A percentile compares a stretch with the other conserved stretches of the same genome.
Evolutionary conservation across 2,329 filamentous ascomycete genomes (phyloP).

Genomic region (Claviceps spartinae): DNA sequence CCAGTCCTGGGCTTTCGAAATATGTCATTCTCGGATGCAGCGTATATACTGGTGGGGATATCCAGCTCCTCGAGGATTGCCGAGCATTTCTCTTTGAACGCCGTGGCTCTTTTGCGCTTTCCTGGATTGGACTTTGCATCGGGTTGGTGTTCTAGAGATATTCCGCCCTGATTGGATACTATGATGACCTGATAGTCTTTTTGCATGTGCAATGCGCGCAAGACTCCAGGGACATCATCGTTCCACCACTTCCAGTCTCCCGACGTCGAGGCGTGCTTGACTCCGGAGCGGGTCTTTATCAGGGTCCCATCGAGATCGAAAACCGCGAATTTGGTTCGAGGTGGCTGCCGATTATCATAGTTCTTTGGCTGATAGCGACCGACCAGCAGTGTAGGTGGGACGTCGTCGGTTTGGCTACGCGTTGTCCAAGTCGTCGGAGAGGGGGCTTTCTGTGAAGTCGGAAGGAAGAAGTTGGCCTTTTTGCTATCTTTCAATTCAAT

Average conservation of each 20-base stretch:
- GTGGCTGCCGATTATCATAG: slow-evolving; percentile 13
- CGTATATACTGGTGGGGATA: slow-evolving; percentile 69
- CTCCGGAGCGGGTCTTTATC: slow-evolving; percentile 67
- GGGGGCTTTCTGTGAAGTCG: slow-evolving; percentile 69
- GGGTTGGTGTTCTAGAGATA: slow-evolving; percentile 68
- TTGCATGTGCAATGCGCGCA: slow-evolving; percentile 51
- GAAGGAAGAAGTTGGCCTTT: slow-evolving; percentile 79
- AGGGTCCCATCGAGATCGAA: slow-evolving; percentile 82
- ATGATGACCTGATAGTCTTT: slow-evolving; percentile 67
- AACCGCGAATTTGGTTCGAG: slow-evolving; percentile 49
- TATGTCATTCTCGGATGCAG: slow-evolving; percentile 67
- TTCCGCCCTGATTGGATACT: slow-evolving; percentile 77
- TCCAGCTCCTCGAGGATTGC: slow-evolving; percentile 58
- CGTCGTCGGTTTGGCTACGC: slow-evolving; percentile 38
- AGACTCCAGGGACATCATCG: slow-evolving; percentile 47
- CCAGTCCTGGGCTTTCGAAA: slow-evolving; percentile 79
- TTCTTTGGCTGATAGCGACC: slow-evolving; percentile 50
- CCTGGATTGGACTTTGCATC: slow-evolving; percentile 44
- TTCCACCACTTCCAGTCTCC: slow-evolving; percentile 96
- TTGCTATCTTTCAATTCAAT: slow-evolving; percentile 39
- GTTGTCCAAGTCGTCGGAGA: slow-evolving; percentile 61
- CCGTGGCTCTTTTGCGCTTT: slow-evolving; percentile 48
- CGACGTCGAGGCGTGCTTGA: slow-evolving; percentile 56
- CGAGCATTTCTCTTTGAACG: slow-evolving; percentile 72
- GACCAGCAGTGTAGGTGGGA: slow-evolving; percentile 51